Conservation (phyloP, 371 early-diverging fungal genomes). For the Mortierella polycephala region DNA sequence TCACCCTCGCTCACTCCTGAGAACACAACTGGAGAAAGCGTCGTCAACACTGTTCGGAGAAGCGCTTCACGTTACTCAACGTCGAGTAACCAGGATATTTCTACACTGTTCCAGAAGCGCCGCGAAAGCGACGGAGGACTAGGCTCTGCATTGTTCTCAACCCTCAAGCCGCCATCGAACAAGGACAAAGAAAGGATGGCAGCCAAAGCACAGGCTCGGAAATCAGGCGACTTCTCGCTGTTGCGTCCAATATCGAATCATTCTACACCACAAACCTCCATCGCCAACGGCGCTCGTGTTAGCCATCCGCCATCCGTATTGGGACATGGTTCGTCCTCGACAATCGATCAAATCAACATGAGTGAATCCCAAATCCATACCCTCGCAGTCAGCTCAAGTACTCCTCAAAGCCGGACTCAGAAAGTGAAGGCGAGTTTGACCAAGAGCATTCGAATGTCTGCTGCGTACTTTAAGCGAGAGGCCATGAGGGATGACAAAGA, state of each 20-base stretch:
- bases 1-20: neutral
- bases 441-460: slow-evolving; percentile 42
- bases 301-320: neutral
- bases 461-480: slow-evolving; percentile 19
- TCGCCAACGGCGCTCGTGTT: neutral
- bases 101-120: slow-evolving; percentile 34
- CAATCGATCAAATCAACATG: too few relatives aligned
- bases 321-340: neutral
- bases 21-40: neutral
- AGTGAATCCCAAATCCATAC: too few relatives aligned
- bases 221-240: slow-evolving; percentile 28
- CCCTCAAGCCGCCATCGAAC: slow-evolving; percentile 11
- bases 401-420: slow-evolving; percentile 16
- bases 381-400: too few relatives aligned
- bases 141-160: slow-evolving; percentile 17
- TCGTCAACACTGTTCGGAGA: neutral
- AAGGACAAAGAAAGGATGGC: slow-evolving; percentile 22
- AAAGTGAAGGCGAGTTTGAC: slow-evolving; percentile 42
- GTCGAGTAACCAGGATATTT: slow-evolving; percentile 24
- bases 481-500: slow-evolving; percentile 26
- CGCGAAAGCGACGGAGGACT: slow-evolving; percentile 39
- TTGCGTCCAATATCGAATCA: slow-evolving; percentile 5
- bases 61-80: neutral
- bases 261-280: slow-evolving; percentile 6
- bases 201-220: slow-evolving; percentile 25